phyloP scores from a whole-genome alignment of 192 early-diverging fungal species.

The Podila verticillata region DNA sequence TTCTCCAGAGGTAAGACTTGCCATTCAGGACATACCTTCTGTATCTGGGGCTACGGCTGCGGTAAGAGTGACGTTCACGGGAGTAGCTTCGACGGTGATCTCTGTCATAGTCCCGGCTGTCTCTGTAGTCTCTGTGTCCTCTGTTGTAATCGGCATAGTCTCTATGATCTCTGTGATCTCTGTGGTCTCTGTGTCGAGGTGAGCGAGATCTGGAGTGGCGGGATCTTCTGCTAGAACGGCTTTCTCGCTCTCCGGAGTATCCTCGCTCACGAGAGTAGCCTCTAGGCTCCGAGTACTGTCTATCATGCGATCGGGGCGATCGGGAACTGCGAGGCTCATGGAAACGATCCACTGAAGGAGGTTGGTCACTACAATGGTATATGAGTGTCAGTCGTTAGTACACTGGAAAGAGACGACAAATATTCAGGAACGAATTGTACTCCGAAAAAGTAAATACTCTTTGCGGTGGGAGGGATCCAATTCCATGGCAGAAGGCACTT shows the following conservation, averaged over 20 bases:
- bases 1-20: background rate
- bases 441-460: conserved; percentile 1
- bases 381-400: background rate
- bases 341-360: conserved; percentile 22
- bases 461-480: conserved; percentile 29
- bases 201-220: conserved; percentile 36
- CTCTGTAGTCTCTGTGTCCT: conserved; percentile 30
- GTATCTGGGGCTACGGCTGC: conserved; percentile 34
- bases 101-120: conserved; percentile 53
- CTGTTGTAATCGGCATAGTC: conserved; percentile 31
- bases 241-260: conserved; percentile 49
- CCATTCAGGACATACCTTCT: conserved; percentile 18
- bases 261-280: conserved; percentile 19
- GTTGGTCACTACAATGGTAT: conserved; percentile 14
- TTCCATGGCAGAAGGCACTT: conserved; percentile 14
- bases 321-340: conserved; percentile 30
- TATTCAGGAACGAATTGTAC: background rate
- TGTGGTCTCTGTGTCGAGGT: conserved; percentile 26
- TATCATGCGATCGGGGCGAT: conserved; percentile 53
- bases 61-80: conserved; percentile 29
- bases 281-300: conserved; percentile 50
- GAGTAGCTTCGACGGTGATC: conserved; percentile 37
- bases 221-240: background rate
- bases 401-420: background rate
- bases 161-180: conserved; percentile 28